phyloP scores from a whole-genome alignment of 495 filamentous ascomycete species.

The Tuber microsphaerosporum region DNA sequence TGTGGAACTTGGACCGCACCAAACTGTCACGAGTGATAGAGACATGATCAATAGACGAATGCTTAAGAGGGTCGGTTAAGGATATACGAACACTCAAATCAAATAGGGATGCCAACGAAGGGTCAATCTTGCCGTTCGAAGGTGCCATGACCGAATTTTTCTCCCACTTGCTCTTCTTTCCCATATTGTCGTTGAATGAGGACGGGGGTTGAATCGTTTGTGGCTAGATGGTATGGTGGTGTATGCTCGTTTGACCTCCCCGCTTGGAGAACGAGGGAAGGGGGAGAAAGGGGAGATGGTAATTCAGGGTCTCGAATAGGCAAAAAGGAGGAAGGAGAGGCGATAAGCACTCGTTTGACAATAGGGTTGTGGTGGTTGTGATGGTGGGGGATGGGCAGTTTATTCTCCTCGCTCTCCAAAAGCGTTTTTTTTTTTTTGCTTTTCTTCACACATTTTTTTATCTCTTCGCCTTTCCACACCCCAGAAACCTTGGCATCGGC shows the following conservation, averaged over 20 bases:
- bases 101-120: slow-evolving; percentile 71
- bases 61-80: not conserved
- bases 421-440: slow-evolving; percentile 18
- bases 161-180: slow-evolving; percentile 23
- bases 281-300: not conserved
- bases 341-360: slow-evolving; percentile 26
- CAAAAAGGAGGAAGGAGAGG: not conserved
- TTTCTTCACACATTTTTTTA: slow-evolving; percentile 4
- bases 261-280: not conserved
- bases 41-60: slow-evolving; percentile 8
- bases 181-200: slow-evolving; percentile 13
- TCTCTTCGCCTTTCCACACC: slow-evolving; percentile 22
- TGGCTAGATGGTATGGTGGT: slow-evolving; percentile 5
- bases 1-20: slow-evolving; percentile 59
- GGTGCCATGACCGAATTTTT: slow-evolving; percentile 31
- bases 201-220: slow-evolving; percentile 19
- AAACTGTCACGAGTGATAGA: slow-evolving; percentile 48
- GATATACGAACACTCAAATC: slow-evolving; percentile 61
- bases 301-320: not conserved
- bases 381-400: slow-evolving; percentile 9
- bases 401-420: slow-evolving; percentile 9
- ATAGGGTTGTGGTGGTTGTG: slow-evolving; percentile 25
- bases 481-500: slow-evolving; percentile 19
- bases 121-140: slow-evolving; percentile 58
- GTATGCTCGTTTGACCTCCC: slow-evolving; percentile 1